These are phyloP conservation scores for Asterionellopsis glacialis DNA, from an alignment of 108 stramenopile genomes.

Conservation along the genomic window DNA sequence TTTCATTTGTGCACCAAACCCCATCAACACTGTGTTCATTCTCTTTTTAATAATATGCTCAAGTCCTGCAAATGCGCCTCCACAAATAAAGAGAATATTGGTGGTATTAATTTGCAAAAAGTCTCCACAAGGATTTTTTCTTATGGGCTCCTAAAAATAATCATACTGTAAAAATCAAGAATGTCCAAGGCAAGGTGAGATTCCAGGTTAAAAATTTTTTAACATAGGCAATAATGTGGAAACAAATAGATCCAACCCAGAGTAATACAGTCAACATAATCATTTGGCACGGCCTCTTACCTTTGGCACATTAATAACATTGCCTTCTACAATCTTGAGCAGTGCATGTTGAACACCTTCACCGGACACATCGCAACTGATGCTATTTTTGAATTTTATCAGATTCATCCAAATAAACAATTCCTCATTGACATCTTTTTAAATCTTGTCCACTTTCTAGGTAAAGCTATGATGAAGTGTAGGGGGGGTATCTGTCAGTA, in stretches of 20 bases:
- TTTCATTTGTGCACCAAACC: slow-evolving; percentile 96
- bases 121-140: slow-evolving; percentile 93
- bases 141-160: slow-evolving; percentile 69
- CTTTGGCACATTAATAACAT: slow-evolving; percentile 98
- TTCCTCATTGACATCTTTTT: slow-evolving; percentile 88
- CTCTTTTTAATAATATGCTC: slow-evolving; percentile 90
- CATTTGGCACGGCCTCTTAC: no score
- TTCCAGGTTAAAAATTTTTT: no score
- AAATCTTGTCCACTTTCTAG: slow-evolving; percentile 91
- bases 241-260: no score
- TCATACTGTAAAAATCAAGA: not conserved
- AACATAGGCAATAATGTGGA: no score
- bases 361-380: slow-evolving; percentile 93
- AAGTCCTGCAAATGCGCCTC: slow-evolving; percentile 96
- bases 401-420: slow-evolving; percentile 94
- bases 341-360: slow-evolving; percentile 99
- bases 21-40: slow-evolving; percentile 90
- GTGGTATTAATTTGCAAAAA: slow-evolving; percentile 96
- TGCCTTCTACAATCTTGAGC: slow-evolving; percentile 98
- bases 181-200: not conserved
- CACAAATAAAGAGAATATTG: slow-evolving; percentile 96
- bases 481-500: not conserved
- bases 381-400: slow-evolving; percentile 93
- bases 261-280: no score
- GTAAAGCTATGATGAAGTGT: slow-evolving; percentile 50